Evolutionary conservation across 148 eudicot genomes (phyloP), one percentile per base, ranked within the genome.

Genomic region (Fagopyrum esculentum): DNA sequence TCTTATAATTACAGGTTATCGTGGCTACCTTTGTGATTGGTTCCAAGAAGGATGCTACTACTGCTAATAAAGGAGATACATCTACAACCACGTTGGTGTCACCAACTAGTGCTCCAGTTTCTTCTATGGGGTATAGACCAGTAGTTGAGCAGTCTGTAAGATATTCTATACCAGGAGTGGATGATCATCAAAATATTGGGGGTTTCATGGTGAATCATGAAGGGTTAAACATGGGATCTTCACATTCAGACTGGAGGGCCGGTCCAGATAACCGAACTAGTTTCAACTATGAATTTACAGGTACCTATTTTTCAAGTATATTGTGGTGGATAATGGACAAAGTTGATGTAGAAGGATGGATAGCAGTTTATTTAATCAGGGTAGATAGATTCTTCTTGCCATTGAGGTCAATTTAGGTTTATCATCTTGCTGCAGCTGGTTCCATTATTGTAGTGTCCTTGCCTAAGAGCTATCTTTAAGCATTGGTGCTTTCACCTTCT

Each of bases 1-100:
- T 66, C 47, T 13, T 9, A 66, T 40, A 35, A 40, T 40, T 66
- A 69, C 85, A 93, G 98, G 89, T 93, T 7, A 89, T 90, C 66
- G 84, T 90, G 43, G 96, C 91, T 17, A 85, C 93, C 57, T 93
- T 93, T 82, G 40, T 83, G 57, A 74, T 90, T 1, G 91, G 89
- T 12, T 43, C 86, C 54, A 89, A 87, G 78, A 88, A 90, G 81
- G 93, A 88, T 79, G 64, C 47, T 6, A 54, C 26, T 77, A 50
- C 78, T 61, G 86, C 80, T 46, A 56, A 64, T 87, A 83, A 83
- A 83, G 84, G 66, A 83, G 87, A 47, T 77, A 78, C 70, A 80
- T 84, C 71, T 77, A 66, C 29, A 75, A 76, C 47, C 74, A 81
- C 77, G 71, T 60, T 86, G 80, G 83, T 85, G 68, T 82, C 90